phyloP scores from a whole-genome alignment of 768 basidiomycete species.

The Leccinum ochraceum region DNA sequence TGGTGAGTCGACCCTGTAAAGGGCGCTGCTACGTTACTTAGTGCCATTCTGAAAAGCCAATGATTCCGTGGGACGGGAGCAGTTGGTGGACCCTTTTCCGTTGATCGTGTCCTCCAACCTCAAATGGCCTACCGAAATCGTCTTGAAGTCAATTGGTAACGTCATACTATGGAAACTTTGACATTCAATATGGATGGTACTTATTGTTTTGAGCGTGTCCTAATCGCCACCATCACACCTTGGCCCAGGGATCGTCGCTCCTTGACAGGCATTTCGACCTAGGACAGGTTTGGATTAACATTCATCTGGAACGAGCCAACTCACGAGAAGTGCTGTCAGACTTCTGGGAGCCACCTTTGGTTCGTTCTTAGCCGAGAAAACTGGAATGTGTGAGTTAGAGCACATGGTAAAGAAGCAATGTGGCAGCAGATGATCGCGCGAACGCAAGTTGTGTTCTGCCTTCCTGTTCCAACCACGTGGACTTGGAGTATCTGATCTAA shows the following conservation, averaged over 20 bases:
- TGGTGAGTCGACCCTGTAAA: background rate
- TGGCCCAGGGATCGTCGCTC: background rate
- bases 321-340: background rate
- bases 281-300: background rate
- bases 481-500: background rate
- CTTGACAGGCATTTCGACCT: background rate
- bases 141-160: background rate
- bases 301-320: background rate
- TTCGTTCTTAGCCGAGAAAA: conserved; percentile 1
- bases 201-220: background rate
- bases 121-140: background rate
- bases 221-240: background rate
- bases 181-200: background rate
- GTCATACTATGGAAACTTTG: background rate
- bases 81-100: background rate
- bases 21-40: background rate
- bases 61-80: background rate
- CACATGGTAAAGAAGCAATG: background rate
- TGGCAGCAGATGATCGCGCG: background rate
- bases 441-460: background rate
- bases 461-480: background rate
- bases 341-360: background rate
- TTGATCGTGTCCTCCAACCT: background rate
- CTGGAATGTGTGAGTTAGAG: background rate
- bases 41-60: background rate